phyloP scores from a whole-genome alignment of 768 basidiomycete species.

The Phlebiopsis gigantea region DNA sequence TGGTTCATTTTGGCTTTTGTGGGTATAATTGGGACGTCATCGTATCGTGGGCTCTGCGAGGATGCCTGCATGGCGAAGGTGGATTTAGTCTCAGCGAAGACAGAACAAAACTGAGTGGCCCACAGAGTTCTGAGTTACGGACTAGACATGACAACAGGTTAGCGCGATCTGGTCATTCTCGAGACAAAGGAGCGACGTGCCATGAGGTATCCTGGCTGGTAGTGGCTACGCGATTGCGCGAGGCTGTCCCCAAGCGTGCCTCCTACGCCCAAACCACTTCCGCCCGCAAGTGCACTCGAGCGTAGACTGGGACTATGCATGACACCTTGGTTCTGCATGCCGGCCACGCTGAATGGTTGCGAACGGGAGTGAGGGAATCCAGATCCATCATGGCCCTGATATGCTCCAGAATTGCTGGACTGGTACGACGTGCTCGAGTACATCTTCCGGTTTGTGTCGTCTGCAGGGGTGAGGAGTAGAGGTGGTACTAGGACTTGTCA shows the following conservation, averaged over 20 bases:
- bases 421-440: slow-evolving; percentile 21
- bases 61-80: slow-evolving; percentile 29
- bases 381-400: slow-evolving; percentile 17
- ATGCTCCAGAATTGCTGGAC: slow-evolving; percentile 5
- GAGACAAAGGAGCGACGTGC: slow-evolving; percentile 33
- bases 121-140: slow-evolving; percentile 59
- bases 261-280: slow-evolving; percentile 15
- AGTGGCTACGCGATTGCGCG: slow-evolving; percentile 68
- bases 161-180: neutral
- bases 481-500: neutral
- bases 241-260: slow-evolving; percentile 53
- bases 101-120: neutral
- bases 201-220: slow-evolving; percentile 80
- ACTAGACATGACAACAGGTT: slow-evolving; percentile 32
- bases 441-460: slow-evolving; percentile 5
- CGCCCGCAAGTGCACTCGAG: slow-evolving; percentile 40
- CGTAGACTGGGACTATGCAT: slow-evolving; percentile 48
- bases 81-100: neutral
- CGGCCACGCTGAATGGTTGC: slow-evolving; percentile 49
- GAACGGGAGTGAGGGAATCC: slow-evolving; percentile 24
- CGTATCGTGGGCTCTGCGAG: slow-evolving; percentile 53
- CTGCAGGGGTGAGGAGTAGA: neutral
- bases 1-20: slow-evolving; percentile 81
- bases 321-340: slow-evolving; percentile 50
- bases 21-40: slow-evolving; percentile 70